Percentiles rank a stretch among this genome's conserved stretches.
These are phyloP conservation scores for Galerina marginata DNA, from an alignment of 768 basidiomycete species.

Conservation along the genomic window DNA sequence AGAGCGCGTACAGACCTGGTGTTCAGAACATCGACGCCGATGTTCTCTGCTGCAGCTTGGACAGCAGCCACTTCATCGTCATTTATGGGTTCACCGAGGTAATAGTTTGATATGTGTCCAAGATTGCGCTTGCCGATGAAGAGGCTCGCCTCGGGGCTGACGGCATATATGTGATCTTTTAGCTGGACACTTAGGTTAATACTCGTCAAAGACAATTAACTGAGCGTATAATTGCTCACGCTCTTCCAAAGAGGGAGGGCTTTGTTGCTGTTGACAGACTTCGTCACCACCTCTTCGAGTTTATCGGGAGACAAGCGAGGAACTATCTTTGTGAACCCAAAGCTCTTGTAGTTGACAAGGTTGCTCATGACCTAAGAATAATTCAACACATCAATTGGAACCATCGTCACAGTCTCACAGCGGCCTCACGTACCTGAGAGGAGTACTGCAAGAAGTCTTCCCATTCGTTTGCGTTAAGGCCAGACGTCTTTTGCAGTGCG, in stretches of 20 bases:
- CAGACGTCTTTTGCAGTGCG: slow-evolving; percentile 56
- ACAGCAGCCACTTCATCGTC: slow-evolving; percentile 81
- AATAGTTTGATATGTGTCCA: slow-evolving; percentile 87
- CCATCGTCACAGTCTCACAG: background rate
- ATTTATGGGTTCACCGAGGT: slow-evolving; percentile 73
- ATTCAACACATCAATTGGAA: background rate
- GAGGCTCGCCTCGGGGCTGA: slow-evolving; percentile 65
- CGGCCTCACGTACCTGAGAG: slow-evolving; percentile 58
- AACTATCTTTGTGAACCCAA: slow-evolving; percentile 87
- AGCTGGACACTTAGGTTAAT: slow-evolving; percentile 47
- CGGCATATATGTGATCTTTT: slow-evolving; percentile 75
- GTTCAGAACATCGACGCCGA: slow-evolving; percentile 79
- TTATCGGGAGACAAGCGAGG: slow-evolving; percentile 67
- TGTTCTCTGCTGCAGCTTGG: slow-evolving; percentile 75
- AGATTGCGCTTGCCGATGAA: slow-evolving; percentile 80
- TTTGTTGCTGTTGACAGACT: slow-evolving; percentile 61
- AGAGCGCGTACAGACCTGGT: slow-evolving; percentile 60
- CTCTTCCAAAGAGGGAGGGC: slow-evolving; percentile 68
- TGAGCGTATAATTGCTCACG: slow-evolving; percentile 38
- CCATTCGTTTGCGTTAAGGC: slow-evolving; percentile 66
- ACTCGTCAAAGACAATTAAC: background rate
- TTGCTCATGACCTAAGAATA: slow-evolving; percentile 56
- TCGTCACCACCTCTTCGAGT: slow-evolving; percentile 66
- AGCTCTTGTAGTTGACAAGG: slow-evolving; percentile 77
- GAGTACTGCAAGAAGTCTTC: slow-evolving; percentile 74